A percentile compares a stretch with the other conserved stretches of the same genome.
phyloP scores from a whole-genome alignment of 257 asterid species.

The Penstemon barbatus region DNA sequence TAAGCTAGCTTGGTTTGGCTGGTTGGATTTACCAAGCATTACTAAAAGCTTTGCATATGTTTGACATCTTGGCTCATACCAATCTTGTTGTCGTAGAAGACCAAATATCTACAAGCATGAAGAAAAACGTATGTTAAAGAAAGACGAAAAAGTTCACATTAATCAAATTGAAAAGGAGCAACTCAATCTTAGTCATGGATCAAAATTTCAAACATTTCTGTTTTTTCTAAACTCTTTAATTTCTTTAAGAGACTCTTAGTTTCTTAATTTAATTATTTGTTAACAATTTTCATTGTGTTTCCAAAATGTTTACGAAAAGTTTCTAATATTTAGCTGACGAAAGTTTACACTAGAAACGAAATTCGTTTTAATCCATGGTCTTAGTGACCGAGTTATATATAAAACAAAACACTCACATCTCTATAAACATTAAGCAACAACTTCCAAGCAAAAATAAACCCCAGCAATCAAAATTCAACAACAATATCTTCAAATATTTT shows the following conservation, averaged over 20 bases:
- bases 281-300: too few relatives aligned
- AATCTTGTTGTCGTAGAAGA: slow-evolving; percentile 80
- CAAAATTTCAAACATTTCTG: too few relatives aligned
- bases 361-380: too few relatives aligned
- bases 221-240: too few relatives aligned
- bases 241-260: too few relatives aligned
- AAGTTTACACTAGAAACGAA: too few relatives aligned
- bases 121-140: slow-evolving; percentile 2
- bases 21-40: slow-evolving; percentile 92
- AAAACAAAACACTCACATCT: not conserved
- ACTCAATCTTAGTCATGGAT: not conserved
- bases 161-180: slow-evolving; percentile 1
- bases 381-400: not conserved
- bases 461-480: not conserved
- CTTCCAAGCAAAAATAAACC: not conserved
- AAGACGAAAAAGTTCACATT: slow-evolving; percentile 20
- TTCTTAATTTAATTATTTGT: too few relatives aligned
- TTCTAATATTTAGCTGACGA: too few relatives aligned
- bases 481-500: not conserved
- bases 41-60: slow-evolving; percentile 74
- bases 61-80: slow-evolving; percentile 78
- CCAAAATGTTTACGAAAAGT: too few relatives aligned
- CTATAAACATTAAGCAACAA: not conserved
- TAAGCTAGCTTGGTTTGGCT: slow-evolving; percentile 64
- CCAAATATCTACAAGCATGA: slow-evolving; percentile 59